phyloP scores from a whole-genome alignment of 2,329 filamentous ascomycete genomes.

The Apiospora arundinis region DNA sequence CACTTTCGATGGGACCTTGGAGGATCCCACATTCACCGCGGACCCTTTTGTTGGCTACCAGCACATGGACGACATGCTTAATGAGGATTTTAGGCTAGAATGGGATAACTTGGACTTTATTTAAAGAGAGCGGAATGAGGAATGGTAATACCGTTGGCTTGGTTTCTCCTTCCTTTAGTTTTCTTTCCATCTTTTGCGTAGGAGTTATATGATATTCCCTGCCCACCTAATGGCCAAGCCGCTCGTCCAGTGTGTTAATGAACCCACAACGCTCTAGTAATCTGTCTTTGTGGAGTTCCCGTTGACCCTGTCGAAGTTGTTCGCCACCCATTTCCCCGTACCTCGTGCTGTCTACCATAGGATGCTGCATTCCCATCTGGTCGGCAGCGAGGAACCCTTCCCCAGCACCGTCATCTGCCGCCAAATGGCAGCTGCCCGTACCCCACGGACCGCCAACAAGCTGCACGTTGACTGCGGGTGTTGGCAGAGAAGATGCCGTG shows the following conservation, averaged over 20 bases:
- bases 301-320: conserved; percentile 23
- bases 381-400: conserved; percentile 1
- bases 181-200: no score
- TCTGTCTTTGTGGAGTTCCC: conserved; percentile 28
- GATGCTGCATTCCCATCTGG: conserved; percentile 25
- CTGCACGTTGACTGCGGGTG: not conserved
- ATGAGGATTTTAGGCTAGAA: not conserved
- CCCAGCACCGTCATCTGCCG: not conserved
- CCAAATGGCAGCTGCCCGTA: not conserved
- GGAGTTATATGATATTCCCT: not conserved
- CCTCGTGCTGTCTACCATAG: conserved; percentile 25
- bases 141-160: no score
- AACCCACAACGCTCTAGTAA: conserved; percentile 32
- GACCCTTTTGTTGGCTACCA: not conserved
- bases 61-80: not conserved
- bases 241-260: conserved; percentile 32
- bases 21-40: not conserved
- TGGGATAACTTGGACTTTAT: no score
- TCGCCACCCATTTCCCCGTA: conserved; percentile 29
- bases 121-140: no score
- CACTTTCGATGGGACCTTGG: not conserved
- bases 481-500: not conserved
- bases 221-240: conserved; percentile 23
- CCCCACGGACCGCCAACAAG: conserved; percentile 8
- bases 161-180: no score